A percentile compares a stretch with the other conserved stretches of the same genome.
Evolutionary conservation across 2,329 filamentous ascomycete genomes (phyloP).

Genomic region (Sarocladiaceae sp.): DNA sequence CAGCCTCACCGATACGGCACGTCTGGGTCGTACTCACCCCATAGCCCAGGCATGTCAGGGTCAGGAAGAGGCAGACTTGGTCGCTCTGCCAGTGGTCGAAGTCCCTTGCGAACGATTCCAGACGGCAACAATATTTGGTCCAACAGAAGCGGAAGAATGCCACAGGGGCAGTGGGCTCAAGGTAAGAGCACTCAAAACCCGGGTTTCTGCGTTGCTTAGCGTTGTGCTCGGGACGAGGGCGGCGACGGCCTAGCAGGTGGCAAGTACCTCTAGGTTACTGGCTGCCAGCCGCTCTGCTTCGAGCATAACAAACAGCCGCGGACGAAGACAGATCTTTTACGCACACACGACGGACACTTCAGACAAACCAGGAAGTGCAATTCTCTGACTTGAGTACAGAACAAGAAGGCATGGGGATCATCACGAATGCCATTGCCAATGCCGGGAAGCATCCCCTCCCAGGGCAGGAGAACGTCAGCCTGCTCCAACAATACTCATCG

Average conservation of each 20-base stretch:
- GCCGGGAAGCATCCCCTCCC: conserved; percentile 65
- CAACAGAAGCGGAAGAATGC: conserved; percentile 1
- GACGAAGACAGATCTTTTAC: too few species aligned
- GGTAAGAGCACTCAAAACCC: conserved; percentile 41
- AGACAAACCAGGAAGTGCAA: not conserved
- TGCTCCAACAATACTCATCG: conserved; percentile 62
- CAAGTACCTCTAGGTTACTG: too few species aligned
- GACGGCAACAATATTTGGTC: conserved; percentile 54
- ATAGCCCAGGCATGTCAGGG: conserved; percentile 63
- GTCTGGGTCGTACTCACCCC: conserved; percentile 45
- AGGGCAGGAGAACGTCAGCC: conserved; percentile 72
- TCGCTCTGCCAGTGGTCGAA: conserved; percentile 56
- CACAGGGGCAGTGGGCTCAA: conserved; percentile 26
- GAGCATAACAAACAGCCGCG: too few species aligned
- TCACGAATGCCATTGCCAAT: conserved; percentile 86
- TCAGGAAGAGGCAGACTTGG: conserved; percentile 79
- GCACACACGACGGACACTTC: not conserved
- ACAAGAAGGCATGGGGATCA: conserved; percentile 64
- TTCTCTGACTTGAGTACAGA: conserved; percentile 2
- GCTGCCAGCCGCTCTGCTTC: too few species aligned
- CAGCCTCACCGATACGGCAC: conserved; percentile 23
- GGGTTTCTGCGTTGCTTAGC: conserved; percentile 4
- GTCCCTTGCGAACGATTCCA: conserved; percentile 52
- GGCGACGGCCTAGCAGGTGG: not conserved
- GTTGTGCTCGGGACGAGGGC: not conserved